Percentiles rank a stretch among this genome's conserved stretches.
Conservation (phyloP, 2,329 filamentous ascomycete species). For the Xylaria polymorpha region DNA sequence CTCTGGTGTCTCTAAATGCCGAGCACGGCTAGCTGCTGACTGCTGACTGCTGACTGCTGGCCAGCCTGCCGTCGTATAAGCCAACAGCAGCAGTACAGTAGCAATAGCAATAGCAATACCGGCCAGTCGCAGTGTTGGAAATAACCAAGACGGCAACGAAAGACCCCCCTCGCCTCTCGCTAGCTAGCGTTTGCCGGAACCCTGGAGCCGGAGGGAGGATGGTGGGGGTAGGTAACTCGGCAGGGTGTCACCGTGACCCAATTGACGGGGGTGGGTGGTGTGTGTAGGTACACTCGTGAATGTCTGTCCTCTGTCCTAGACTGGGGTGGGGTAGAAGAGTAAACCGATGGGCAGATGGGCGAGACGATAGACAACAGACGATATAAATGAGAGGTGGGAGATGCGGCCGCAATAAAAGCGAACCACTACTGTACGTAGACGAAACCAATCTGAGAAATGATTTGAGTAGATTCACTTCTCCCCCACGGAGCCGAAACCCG, state of each 20-base stretch:
- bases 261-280: constrained; percentile 1
- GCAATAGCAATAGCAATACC: neutral
- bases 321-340: too few relatives aligned
- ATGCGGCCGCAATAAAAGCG: constrained; percentile 10
- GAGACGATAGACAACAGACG: too few relatives aligned
- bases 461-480: constrained; percentile 25
- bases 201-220: constrained; percentile 11
- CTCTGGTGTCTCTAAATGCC: constrained; percentile 15
- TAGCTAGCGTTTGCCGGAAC: constrained; percentile 7
- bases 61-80: constrained; percentile 19
- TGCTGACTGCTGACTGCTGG: constrained; percentile 17
- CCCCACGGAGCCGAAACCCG: constrained; percentile 33
- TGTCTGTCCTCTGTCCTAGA: constrained; percentile 1
- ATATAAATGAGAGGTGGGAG: constrained; percentile 8
- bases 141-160: neutral
- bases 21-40: constrained; percentile 23
- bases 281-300: neutral
- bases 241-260: constrained; percentile 22
- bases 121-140: constrained; percentile 6
- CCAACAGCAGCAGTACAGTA: constrained; percentile 11
- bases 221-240: constrained; percentile 17
- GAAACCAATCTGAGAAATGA: constrained; percentile 27
- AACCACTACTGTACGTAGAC: constrained; percentile 2
- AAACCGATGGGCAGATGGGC: neutral
- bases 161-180: neutral